Conservation (phyloP, 768 basidiomycete genomes). For the Russula dissimulans region DNA sequence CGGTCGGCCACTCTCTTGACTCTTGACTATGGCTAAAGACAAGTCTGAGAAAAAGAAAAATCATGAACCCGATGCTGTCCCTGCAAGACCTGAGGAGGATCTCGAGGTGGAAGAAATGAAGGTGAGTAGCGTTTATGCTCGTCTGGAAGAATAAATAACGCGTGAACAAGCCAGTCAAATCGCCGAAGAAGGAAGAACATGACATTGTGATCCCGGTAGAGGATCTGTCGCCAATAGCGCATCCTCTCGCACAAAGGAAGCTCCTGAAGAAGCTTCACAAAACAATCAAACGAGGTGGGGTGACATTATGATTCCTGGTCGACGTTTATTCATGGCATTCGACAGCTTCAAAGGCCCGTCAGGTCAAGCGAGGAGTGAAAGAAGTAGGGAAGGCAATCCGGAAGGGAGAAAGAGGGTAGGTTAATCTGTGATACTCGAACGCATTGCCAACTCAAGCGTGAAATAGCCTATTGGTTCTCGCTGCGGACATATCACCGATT, state of each 20-base stretch:
- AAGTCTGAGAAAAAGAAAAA: slow-evolving; percentile 72
- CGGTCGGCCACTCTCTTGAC: too few species aligned
- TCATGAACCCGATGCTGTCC: slow-evolving; percentile 20
- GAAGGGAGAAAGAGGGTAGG: slow-evolving; percentile 94
- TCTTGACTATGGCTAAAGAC: slow-evolving; percentile 49
- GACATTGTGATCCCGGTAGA: slow-evolving; percentile 61
- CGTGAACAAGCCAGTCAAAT: slow-evolving; percentile 13
- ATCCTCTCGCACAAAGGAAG: slow-evolving; percentile 89
- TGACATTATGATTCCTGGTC: background rate
- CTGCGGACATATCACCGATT: slow-evolving; percentile 95
- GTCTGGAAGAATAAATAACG: slow-evolving; percentile 5
- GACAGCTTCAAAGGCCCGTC: slow-evolving; percentile 84
- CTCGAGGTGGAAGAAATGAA: slow-evolving; percentile 38
- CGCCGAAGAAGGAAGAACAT: slow-evolving; percentile 38
- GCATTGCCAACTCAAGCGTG: background rate
- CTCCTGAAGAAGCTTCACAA: slow-evolving; percentile 91
- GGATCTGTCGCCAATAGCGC: slow-evolving; percentile 89
- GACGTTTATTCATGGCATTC: background rate
- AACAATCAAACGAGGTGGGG: slow-evolving; percentile 80
- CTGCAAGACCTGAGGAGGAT: slow-evolving; percentile 39
- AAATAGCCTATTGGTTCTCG: slow-evolving; percentile 75
- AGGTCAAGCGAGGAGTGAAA: slow-evolving; percentile 96
- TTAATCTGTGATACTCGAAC: slow-evolving; percentile 8
- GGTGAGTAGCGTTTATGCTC: slow-evolving; percentile 26
- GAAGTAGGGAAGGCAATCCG: slow-evolving; percentile 96